Evolutionary conservation across 2,329 filamentous ascomycete genomes (phyloP).

Genomic region (Diaporthe citri): DNA sequence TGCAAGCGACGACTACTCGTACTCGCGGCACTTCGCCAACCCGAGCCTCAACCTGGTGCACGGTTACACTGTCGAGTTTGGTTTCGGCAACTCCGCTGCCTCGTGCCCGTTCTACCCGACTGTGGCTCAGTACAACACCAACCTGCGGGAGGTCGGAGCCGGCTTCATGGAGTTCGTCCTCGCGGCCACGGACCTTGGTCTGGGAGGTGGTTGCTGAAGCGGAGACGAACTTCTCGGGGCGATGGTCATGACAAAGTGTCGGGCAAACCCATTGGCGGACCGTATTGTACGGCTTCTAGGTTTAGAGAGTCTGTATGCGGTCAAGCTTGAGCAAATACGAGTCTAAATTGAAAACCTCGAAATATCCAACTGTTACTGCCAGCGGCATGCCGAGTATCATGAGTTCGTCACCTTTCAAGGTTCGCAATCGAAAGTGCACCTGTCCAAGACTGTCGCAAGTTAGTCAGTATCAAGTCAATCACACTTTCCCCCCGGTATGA

Average conservation of each 20-base stretch:
- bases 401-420: not conserved
- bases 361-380: not conserved
- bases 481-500: not conserved
- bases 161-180: slow-evolving; percentile 59
- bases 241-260: too few relatives aligned
- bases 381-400: too few relatives aligned
- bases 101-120: slow-evolving; percentile 61
- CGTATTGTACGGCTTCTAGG: not conserved
- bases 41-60: slow-evolving; percentile 53
- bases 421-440: not conserved
- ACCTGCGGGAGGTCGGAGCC: slow-evolving; percentile 58
- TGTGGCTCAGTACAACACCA: slow-evolving; percentile 55
- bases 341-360: not conserved
- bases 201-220: slow-evolving; percentile 11
- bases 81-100: slow-evolving; percentile 44
- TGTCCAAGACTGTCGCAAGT: not conserved
- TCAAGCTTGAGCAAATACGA: not conserved
- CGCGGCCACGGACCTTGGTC: slow-evolving; percentile 16
- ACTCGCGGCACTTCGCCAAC: slow-evolving; percentile 57
- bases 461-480: too few relatives aligned
- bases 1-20: slow-evolving; percentile 60
- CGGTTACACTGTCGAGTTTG: slow-evolving; percentile 62
- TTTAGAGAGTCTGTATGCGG: not conserved
- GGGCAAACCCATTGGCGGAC: not conserved
- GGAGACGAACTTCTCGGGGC: not conserved